Evolutionary conservation across 2,329 filamentous ascomycete species (phyloP), one percentile per base, ranked within the genome.

Genomic region (Escovopsis sp.): DNA sequence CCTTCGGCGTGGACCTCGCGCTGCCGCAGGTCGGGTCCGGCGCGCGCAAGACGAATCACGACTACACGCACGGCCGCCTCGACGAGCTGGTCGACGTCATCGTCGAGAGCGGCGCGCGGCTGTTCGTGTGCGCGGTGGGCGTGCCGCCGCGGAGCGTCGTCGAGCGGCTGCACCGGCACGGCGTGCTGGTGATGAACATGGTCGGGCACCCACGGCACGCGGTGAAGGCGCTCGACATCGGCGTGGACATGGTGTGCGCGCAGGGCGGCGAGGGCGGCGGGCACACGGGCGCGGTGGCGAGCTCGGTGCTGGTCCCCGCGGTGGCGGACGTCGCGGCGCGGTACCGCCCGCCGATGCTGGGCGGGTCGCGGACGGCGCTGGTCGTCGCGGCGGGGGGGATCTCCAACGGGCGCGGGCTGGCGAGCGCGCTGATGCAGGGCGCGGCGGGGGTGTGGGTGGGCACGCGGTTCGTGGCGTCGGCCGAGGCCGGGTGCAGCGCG

Each of bases 131-230:
- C 40, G 89, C 89, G 1, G 87, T 95, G 0, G 89, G 89, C 8
- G 81, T 95, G 16, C 89, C 89, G 13, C 85, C 88, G 0, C 66
- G 67, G 37, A 61, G 67, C 43, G 76, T 88, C 5, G 81, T 95
- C 43, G 77, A 84, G 50, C 66, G 77, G 37, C 68, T 96, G 36
- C 89, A 96, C 56, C 70, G 71, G 8, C 81, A 82, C 0, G 84
- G 83, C 0, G 83, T 96, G 34, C 57, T 93, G 45, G 71, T 95
- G 31, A 95, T 95, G 87, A 95, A 95, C 60, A 95, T 95, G 88
- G 87, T 95, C 15, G 89, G 89, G 0, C 84, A 88, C 53, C 88
- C 89, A 2, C 86, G 82, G 58, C 89, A 96, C 59, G 88, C 88
- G 1, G 74, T 81, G 58, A 95, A 95, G 65, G 88, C 88, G 2